Base-by-base conservation (phyloP, 192 early-diverging fungal genomes). In the Mortierella antarctica region DNA sequence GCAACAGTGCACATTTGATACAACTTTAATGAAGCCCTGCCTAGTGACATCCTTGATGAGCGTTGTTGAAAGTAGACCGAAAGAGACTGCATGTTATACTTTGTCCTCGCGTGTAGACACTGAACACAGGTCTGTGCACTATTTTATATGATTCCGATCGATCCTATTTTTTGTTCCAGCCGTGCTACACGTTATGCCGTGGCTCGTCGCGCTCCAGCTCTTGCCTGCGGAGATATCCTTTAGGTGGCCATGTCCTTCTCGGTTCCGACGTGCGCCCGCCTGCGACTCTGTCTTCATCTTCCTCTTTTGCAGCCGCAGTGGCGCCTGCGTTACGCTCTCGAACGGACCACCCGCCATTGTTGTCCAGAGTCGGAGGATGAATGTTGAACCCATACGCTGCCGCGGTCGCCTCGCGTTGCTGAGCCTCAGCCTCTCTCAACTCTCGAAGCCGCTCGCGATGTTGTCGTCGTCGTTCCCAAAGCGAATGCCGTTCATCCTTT, bases 241-340 rank as follows among this genome's bases (percentile, higher is more conserved):
- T 67, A 6, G 73, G 73, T 51, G 73, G 73, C 73, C 73, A 75
- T 14, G 58, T 59, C 21, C 39, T 21, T 4, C 44, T 66, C 12
- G 31, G 11, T 15, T 18, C 17, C n/a, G 17, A 14, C 14, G 20
- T n/a, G 20, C 41, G 23, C 39, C 39, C 50, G 18, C 4, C 53
- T 55, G 21, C 44, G 5, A n/a, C 44, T 6, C 31, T 48, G 12
- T 49, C 47, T 8, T 49, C 10, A 40, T 31, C 6, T 23, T 9
- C 31, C 12, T 63, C 48, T 63, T 0, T 45, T 15, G 44, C 45
- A 31, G 18, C 21, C 17, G 57, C 23, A 23, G 31, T 8, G 9
- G 31, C 21, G 14, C 51, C 21, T 0, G 45, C 41, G 45, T 13
- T n/a, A 4, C 9, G 31, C 31, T 31, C 31, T 31, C 31, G 31